phyloP scores from a whole-genome alignment of 1,139 yeast species.

The Kluyveromyces sp. region DNA sequence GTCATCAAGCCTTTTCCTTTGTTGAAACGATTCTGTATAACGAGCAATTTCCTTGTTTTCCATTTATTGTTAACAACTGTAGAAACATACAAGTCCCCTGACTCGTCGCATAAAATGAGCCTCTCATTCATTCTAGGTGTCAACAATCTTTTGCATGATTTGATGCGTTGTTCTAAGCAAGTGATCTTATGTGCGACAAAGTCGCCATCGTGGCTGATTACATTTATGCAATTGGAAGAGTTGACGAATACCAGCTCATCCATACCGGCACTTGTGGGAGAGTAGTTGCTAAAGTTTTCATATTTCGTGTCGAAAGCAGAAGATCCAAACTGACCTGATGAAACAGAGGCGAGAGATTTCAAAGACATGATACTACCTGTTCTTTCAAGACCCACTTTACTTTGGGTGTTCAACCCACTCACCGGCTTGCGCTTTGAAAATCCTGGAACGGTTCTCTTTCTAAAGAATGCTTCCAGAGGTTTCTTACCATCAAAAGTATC shows the following conservation, averaged over 20 bases:
- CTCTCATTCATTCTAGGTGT: constrained; percentile 76
- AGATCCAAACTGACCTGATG: constrained; percentile 20
- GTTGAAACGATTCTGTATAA: constrained; percentile 45
- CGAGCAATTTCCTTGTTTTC: constrained; percentile 47
- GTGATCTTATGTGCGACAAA: constrained; percentile 30
- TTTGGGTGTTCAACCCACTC: not conserved
- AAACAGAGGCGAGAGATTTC: constrained; percentile 23
- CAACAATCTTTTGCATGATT: constrained; percentile 47
- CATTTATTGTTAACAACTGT: constrained; percentile 57
- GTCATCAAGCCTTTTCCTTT: constrained; percentile 35
- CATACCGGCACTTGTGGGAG: constrained; percentile 13
- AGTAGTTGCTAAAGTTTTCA: constrained; percentile 14
- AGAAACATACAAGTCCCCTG: constrained; percentile 52
- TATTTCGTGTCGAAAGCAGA: constrained; percentile 20
- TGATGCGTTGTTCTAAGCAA: constrained; percentile 21
- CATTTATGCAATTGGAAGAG: constrained; percentile 41
- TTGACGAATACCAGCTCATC: constrained; percentile 37
- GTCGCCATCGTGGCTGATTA: constrained; percentile 45
- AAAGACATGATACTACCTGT: constrained; percentile 27
- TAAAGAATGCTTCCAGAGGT: constrained; percentile 53
- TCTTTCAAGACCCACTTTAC: constrained; percentile 17
- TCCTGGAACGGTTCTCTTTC: constrained; percentile 48
- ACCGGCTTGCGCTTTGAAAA: constrained; percentile 39
- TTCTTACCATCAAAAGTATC: constrained; percentile 31
- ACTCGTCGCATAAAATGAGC: constrained; percentile 48